Evolutionary conservation across 192 early-diverging fungal species (phyloP), one percentile per base, ranked within the genome.

Genomic region (Podila verticillata): DNA sequence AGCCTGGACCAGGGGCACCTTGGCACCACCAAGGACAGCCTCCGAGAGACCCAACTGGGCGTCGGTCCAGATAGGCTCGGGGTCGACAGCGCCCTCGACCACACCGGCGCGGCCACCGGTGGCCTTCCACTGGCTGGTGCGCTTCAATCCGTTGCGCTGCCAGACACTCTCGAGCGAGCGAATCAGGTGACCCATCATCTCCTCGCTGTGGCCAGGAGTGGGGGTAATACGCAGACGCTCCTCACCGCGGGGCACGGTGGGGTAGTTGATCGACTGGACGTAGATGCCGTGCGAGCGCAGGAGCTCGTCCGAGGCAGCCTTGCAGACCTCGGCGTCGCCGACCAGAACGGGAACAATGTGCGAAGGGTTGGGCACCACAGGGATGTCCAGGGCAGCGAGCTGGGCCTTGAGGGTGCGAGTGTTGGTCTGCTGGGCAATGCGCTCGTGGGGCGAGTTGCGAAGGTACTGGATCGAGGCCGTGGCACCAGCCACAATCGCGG

Each of bases 331-430:
- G 63, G 98, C 98, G 79, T 99, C 95, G 59, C 98, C 98, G 24
- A 99, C 92, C 60, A 99, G 91, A 28, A 99, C 95, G 28, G 98
- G 98, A 57, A 99, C 98, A 86, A 99, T 99, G 84, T 99, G 98
- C 75, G 95, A 96, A 26, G 98, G 98, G 86, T 99, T 99, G 75
- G 98, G 98, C 48, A 97, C 90, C 20, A 98, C 98, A 26, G 98
- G 98, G 73, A 99, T 97, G 63, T 93, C 96, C 28, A 94, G 85
- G 20, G 87, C 83, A 48, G 86, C 90, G 66, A 99, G 82, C 24
- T 89, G 91, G 32, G 87, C 79, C 88, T 99, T 99, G 68, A 99
- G 90, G 54, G 88, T 78, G 48, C 95, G 93, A 70, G 93, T 96
- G 85, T 99, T 93, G 63, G 95, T 85, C 85, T 99, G 98, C 86